Conservation (phyloP, 1,284 basidiomycete genomes). For the Heliocybe sulcata region DNA sequence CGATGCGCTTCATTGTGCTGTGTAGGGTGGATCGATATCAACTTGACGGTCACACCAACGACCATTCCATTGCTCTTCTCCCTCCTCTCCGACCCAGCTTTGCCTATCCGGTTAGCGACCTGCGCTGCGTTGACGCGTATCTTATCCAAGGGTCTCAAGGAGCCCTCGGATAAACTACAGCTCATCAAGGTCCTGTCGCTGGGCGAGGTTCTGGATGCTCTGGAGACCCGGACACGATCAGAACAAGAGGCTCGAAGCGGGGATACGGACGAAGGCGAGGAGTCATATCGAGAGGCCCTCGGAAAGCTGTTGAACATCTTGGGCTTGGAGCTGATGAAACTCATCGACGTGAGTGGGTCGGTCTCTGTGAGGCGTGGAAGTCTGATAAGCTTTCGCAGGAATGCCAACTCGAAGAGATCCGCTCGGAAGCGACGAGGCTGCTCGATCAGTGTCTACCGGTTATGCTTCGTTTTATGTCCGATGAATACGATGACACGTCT, state of each 20-base stretch:
- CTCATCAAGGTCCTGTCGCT: slow-evolving; percentile 88
- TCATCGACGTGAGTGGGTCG: slow-evolving; percentile 62
- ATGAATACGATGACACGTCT: slow-evolving; percentile 83
- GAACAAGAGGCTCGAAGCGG: slow-evolving; percentile 60
- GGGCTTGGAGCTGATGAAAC: slow-evolving; percentile 81
- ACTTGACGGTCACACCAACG: slow-evolving; percentile 87
- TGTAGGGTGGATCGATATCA: slow-evolving; percentile 96
- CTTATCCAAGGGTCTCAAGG: slow-evolving; percentile 89
- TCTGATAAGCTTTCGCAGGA: slow-evolving; percentile 37
- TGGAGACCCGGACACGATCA: slow-evolving; percentile 72
- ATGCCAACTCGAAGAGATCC: slow-evolving; percentile 52
- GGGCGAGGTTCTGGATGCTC: slow-evolving; percentile 69
- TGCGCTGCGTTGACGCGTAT: slow-evolving; percentile 79
- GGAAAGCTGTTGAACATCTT: slow-evolving; percentile 82
- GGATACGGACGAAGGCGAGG: slow-evolving; percentile 70
- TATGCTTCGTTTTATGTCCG: slow-evolving; percentile 84
- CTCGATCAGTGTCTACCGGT: slow-evolving; percentile 74
- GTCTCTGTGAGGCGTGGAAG: not conserved
- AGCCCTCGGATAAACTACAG: slow-evolving; percentile 85
- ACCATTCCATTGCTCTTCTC: slow-evolving; percentile 85
- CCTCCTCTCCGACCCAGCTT: slow-evolving; percentile 74
- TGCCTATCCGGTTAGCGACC: slow-evolving; percentile 80
- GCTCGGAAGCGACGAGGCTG: slow-evolving; percentile 61
- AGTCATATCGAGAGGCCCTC: slow-evolving; percentile 85
- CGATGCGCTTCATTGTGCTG: not conserved